phyloP scores from a whole-genome alignment of 1,284 basidiomycete genomes.

The Ganoderma resinaceum region DNA sequence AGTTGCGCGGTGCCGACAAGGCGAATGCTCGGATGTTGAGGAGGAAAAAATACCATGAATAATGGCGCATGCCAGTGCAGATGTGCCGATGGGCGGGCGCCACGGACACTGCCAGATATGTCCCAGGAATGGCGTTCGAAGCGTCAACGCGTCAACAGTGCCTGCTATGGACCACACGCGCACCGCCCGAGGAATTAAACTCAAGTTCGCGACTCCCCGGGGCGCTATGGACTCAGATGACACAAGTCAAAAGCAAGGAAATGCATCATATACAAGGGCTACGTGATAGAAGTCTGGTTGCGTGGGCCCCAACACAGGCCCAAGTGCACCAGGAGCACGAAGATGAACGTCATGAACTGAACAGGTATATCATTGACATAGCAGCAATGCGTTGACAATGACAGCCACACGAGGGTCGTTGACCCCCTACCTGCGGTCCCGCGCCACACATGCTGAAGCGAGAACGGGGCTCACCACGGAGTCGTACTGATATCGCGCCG shows the following conservation, averaged over 20 bases:
- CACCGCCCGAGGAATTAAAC: not conserved
- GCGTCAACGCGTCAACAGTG: not conserved
- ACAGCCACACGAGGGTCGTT: not conserved
- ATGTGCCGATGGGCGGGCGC: not conserved
- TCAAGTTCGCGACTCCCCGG: not conserved
- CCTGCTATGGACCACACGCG: not conserved
- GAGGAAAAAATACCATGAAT: not conserved
- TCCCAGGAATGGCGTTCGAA: not conserved
- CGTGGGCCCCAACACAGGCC: not conserved
- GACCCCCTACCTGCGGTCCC: not conserved
- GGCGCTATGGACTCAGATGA: not conserved
- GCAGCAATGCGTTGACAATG: not conserved
- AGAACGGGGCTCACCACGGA: not conserved
- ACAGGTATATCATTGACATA: not conserved
- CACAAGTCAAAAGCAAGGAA: not conserved
- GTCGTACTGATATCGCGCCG: not conserved
- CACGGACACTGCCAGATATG: not conserved
- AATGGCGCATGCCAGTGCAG: not conserved
- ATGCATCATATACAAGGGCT: not conserved
- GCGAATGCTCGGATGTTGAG: not conserved
- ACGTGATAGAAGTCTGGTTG: not conserved
- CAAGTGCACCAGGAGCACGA: not conserved
- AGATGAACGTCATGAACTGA: not conserved
- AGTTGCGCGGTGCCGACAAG: conserved; percentile 3
- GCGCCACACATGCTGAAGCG: not conserved